Percentiles rank a stretch among this genome's conserved stretches.
These are phyloP conservation scores for Boletus pseudopeckii DNA, from an alignment of 768 basidiomycete species.

Conservation along the genomic window DNA sequence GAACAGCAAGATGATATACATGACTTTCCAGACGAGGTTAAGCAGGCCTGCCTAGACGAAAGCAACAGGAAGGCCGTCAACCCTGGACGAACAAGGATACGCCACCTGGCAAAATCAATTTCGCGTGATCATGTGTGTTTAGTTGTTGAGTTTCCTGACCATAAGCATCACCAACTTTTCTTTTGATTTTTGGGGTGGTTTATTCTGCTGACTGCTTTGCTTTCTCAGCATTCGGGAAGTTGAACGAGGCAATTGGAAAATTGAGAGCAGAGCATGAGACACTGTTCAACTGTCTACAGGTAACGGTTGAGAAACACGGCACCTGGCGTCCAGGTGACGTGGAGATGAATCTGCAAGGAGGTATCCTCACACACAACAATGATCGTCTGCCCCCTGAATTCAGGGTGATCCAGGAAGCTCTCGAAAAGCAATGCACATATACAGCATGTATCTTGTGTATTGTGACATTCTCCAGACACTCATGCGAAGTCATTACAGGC, in stretches of 20 bases:
- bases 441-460: neutral
- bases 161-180: neutral
- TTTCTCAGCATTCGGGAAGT: neutral
- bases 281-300: neutral
- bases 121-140: neutral
- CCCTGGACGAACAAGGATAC: neutral
- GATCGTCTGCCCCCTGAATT: neutral
- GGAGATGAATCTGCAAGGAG: neutral
- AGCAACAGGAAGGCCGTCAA: neutral
- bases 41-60: neutral
- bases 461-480: neutral
- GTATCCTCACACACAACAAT: neutral
- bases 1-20: no score
- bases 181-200: no score
- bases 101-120: neutral
- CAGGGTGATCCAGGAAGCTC: neutral
- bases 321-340: neutral
- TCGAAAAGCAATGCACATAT: neutral
- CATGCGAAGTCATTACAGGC: neutral
- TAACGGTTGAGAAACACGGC: neutral
- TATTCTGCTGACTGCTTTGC: neutral
- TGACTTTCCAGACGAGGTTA: neutral
- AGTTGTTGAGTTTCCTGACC: neutral
- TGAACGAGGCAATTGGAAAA: neutral
- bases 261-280: neutral